A percentile compares a stretch with the other conserved stretches of the same genome.
phyloP scores from a whole-genome alignment of 352 stramenopile genomes.

The Globisporangium cylindrosporum region DNA sequence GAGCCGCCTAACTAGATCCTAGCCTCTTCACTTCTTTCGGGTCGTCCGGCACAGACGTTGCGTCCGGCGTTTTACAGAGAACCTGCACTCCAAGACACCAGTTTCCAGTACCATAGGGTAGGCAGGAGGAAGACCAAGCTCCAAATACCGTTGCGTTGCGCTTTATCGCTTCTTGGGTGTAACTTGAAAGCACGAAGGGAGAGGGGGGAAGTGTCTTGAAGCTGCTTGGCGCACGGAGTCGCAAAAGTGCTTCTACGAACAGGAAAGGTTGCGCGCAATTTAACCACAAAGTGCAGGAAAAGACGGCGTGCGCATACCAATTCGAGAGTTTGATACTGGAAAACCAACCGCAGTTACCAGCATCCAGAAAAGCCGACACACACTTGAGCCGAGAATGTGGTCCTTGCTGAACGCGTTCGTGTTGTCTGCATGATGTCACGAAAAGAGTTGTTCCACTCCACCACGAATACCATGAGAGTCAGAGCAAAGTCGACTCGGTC shows the following conservation, averaged over 20 bases:
- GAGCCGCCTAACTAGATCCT: background rate
- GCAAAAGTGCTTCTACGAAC: background rate
- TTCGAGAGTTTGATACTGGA: background rate
- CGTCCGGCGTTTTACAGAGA: background rate
- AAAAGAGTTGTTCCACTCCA: background rate
- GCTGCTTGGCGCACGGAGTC: background rate
- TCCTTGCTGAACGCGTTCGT: background rate
- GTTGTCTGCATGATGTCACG: background rate
- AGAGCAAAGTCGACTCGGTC: background rate
- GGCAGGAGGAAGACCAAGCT: background rate
- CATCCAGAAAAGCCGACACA: background rate
- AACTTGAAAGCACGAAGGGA: background rate
- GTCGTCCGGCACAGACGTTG: background rate
- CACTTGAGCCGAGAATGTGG: background rate
- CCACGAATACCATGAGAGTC: background rate
- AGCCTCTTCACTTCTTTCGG: background rate
- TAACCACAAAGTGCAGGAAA: conserved; percentile 1
- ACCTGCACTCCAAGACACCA: conserved; percentile 8
- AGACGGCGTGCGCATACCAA: background rate
- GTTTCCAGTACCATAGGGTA: background rate
- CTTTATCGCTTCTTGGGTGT: background rate
- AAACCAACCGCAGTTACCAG: no score
- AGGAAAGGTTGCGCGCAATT: background rate
- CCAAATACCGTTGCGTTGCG: conserved; percentile 2
- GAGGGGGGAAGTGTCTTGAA: background rate